These are phyloP conservation scores for Blastomyces parvus DNA, from an alignment of 2,329 filamentous ascomycete species.

Conservation along the genomic window DNA sequence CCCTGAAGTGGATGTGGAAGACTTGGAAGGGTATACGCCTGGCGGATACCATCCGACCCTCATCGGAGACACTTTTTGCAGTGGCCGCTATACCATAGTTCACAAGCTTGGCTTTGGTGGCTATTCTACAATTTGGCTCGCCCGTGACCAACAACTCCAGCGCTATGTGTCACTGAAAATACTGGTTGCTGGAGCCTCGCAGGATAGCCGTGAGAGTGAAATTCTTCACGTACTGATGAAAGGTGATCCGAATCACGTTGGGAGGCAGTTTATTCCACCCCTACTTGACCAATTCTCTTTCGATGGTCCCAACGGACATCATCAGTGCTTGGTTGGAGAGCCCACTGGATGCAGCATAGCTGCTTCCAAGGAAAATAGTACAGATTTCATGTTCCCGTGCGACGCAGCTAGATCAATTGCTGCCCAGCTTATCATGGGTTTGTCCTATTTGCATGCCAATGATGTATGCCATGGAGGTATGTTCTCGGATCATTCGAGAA, in stretches of 20 bases:
- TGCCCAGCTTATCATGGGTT: constrained; percentile 17
- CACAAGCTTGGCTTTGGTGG: constrained; percentile 18
- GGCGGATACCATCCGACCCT: constrained; percentile 26
- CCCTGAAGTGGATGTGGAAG: constrained; percentile 15
- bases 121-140: constrained; percentile 18
- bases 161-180: constrained; percentile 21
- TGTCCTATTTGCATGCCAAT: constrained; percentile 18
- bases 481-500: not conserved
- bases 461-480: constrained; percentile 19
- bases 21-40: constrained; percentile 22
- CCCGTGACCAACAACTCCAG: constrained; percentile 12
- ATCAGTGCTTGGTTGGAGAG: constrained; percentile 15
- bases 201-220: constrained; percentile 10
- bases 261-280: constrained; percentile 9
- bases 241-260: constrained; percentile 1
- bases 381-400: constrained; percentile 18
- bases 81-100: constrained; percentile 16
- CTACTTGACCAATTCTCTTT: constrained; percentile 14
- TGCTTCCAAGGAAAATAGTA: constrained; percentile 15
- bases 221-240: constrained; percentile 12
- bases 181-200: constrained; percentile 12
- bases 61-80: constrained; percentile 22
- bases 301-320: constrained; percentile 15
- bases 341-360: constrained; percentile 15
- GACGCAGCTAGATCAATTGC: constrained; percentile 18